phyloP scores from a whole-genome alignment of 306 rosid genomes.

The Senna tora region DNA sequence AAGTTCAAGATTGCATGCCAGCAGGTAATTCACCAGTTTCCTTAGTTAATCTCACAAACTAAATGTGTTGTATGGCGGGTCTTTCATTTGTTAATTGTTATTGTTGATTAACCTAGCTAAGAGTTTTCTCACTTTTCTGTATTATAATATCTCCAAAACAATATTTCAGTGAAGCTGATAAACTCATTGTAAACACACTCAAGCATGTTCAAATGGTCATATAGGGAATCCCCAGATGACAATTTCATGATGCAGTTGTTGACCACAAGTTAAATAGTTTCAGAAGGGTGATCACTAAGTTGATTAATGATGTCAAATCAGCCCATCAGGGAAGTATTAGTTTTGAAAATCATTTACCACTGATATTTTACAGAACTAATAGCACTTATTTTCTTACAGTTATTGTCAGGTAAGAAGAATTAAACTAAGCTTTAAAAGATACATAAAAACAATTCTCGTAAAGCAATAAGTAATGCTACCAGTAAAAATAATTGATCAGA shows the following conservation, averaged over 20 bases:
- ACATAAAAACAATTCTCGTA: neutral
- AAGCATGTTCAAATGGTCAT: neutral
- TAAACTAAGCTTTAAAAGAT: neutral
- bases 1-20: constrained; percentile 20
- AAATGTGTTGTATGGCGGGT: neutral
- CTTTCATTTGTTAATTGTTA: neutral
- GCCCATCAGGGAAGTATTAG: neutral
- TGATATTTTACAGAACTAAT: neutral
- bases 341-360: neutral
- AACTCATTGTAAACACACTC: neutral
- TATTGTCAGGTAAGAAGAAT: neutral
- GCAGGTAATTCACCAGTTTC: constrained; percentile 20
- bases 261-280: neutral
- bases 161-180: neutral
- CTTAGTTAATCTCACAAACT: constrained; percentile 20
- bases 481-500: constrained; percentile 20
- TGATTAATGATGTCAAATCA: constrained; percentile 13
- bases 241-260: constrained; percentile 14
- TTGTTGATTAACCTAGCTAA: neutral
- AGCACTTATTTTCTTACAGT: neutral
- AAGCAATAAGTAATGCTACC: constrained; percentile 5
- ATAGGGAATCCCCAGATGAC: neutral
- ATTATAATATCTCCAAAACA: constrained; percentile 24
- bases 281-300: neutral
- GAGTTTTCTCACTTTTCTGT: constrained; percentile 1